phyloP scores from a whole-genome alignment of 2,329 filamentous ascomycete genomes.

The Colletotrichum spaethianum region DNA sequence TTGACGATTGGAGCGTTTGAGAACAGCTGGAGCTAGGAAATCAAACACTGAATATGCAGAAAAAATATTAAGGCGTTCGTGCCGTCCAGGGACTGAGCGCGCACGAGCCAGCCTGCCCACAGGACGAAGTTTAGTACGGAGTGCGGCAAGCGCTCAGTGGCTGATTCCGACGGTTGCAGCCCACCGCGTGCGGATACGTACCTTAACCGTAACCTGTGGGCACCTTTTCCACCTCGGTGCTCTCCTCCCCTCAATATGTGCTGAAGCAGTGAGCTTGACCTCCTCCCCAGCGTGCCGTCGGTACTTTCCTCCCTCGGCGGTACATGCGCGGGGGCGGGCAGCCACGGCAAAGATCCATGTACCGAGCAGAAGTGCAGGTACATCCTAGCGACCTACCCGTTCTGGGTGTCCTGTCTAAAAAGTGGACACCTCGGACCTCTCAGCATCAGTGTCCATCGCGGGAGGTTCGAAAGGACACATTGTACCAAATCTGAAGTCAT shows the following conservation, averaged over 20 bases:
- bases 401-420: slow-evolving; percentile 39
- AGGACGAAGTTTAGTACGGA: slow-evolving; percentile 10
- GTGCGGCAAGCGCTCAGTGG: slow-evolving; percentile 33
- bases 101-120: slow-evolving; percentile 26
- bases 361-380: slow-evolving; percentile 8
- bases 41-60: background rate
- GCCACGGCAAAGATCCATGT: slow-evolving; percentile 13
- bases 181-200: slow-evolving; percentile 37
- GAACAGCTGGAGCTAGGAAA: slow-evolving; percentile 3
- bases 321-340: slow-evolving; percentile 13
- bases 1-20: background rate
- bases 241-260: background rate
- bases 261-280: background rate
- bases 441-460: slow-evolving; percentile 35
- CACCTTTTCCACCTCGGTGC: background rate
- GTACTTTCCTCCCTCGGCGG: slow-evolving; percentile 28
- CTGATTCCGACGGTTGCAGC: slow-evolving; percentile 26
- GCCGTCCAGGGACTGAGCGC: slow-evolving; percentile 31
- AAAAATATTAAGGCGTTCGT: slow-evolving; percentile 27
- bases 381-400: slow-evolving; percentile 38
- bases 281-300: background rate
- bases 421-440: slow-evolving; percentile 38
- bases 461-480: slow-evolving; percentile 41
- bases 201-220: slow-evolving; percentile 31
- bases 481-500: slow-evolving; percentile 40